A percentile compares a stretch with the other conserved stretches of the same genome.
Conservation (phyloP, 805 yeast genomes). For the Monosporozyma yasuniensis region DNA sequence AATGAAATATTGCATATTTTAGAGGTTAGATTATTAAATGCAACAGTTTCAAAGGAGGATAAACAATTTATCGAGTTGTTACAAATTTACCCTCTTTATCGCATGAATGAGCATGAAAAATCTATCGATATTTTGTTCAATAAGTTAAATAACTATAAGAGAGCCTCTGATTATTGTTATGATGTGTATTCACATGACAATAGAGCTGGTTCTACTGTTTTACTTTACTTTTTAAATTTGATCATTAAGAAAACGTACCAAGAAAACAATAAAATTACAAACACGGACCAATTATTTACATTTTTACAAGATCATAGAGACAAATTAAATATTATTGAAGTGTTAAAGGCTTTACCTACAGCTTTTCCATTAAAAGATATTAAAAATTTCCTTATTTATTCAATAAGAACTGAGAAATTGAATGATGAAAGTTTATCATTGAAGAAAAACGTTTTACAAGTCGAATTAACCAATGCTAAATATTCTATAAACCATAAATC, state of each 20-base stretch:
- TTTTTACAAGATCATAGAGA: conserved; percentile 24
- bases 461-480: conserved; percentile 41
- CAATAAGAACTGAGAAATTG: conserved; percentile 36
- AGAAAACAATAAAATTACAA: not conserved
- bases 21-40: conserved; percentile 1
- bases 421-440: conserved; percentile 35
- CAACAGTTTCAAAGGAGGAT: conserved; percentile 1
- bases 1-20: conserved; percentile 26
- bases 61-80: conserved; percentile 9
- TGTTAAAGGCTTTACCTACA: conserved; percentile 46
- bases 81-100: conserved; percentile 48
- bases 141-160: conserved; percentile 44
- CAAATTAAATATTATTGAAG: conserved; percentile 15
- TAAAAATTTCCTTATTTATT: conserved; percentile 37
- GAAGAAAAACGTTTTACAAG: conserved; percentile 42
- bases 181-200: conserved; percentile 35
- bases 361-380: conserved; percentile 38
- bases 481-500: conserved; percentile 34
- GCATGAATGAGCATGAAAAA: conserved; percentile 51
- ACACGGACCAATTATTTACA: not conserved
- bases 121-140: conserved; percentile 54
- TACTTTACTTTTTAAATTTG: conserved; percentile 34
- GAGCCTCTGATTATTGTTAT: conserved; percentile 56
- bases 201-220: conserved; percentile 34
- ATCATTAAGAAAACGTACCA: conserved; percentile 25